Conservation (phyloP, 495 filamentous ascomycete genomes). For the Xylaria venustula region DNA sequence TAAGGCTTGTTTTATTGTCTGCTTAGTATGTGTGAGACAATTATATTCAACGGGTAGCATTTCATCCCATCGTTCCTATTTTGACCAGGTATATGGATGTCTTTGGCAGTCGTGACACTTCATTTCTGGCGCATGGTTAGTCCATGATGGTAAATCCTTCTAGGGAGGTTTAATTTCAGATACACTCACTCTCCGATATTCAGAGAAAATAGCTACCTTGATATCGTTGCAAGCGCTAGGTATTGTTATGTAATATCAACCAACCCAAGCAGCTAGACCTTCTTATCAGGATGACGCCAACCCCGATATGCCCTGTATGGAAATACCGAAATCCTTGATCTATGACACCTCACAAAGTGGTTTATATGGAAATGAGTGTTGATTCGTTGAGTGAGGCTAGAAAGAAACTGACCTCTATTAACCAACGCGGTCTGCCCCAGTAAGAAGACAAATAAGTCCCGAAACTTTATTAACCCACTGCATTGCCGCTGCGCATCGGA, state of each 20-base stretch:
- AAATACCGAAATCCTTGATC: not conserved
- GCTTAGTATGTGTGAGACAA: too few relatives aligned
- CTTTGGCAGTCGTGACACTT: too few relatives aligned
- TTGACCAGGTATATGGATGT: too few relatives aligned
- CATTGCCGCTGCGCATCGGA: constrained; percentile 9
- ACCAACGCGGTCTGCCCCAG: not conserved
- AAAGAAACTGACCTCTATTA: too few relatives aligned
- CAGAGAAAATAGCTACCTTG: not conserved
- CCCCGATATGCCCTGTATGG: not conserved
- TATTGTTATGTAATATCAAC: not conserved
- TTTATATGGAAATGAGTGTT: not conserved
- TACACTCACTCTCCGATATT: not conserved
- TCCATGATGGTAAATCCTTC: too few relatives aligned
- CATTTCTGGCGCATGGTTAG: too few relatives aligned
- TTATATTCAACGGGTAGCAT: too few relatives aligned
- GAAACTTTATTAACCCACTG: not conserved
- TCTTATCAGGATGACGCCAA: not conserved
- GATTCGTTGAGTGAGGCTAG: not conserved
- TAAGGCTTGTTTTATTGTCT: not conserved
- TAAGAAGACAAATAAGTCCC: not conserved
- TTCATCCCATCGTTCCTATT: too few relatives aligned
- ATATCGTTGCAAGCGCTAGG: not conserved
- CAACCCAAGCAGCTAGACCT: not conserved
- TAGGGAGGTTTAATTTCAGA: not conserved
- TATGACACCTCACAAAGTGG: not conserved